These are phyloP conservation scores for Melocanna baccifera DNA, from an alignment of 176 grass and related monocot species.

Conservation along the genomic window DNA sequence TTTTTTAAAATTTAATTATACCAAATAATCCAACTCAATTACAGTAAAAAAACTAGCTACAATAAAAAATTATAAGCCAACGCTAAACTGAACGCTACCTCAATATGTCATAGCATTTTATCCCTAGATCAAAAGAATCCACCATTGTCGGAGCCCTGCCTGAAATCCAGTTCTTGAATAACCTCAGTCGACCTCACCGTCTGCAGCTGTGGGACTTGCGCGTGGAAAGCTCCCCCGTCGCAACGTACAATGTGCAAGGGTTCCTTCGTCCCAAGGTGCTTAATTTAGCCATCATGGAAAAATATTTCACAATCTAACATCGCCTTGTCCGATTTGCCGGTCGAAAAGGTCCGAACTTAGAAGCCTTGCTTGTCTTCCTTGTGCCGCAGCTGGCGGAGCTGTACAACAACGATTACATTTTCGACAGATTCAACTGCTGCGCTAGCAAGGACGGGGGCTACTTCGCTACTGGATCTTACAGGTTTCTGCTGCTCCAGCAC, in stretches of 20 bases:
- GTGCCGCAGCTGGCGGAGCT: slow-evolving; percentile 56
- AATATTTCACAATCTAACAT: neutral
- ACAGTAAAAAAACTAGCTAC: too few relatives aligned
- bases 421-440: slow-evolving; percentile 72
- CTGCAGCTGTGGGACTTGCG: slow-evolving; percentile 78
- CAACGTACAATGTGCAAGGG: slow-evolving; percentile 62
- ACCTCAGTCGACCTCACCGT: too few relatives aligned
- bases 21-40: too few relatives aligned
- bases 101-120: too few relatives aligned
- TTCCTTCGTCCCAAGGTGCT: slow-evolving; percentile 72
- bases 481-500: slow-evolving; percentile 17
- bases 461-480: slow-evolving; percentile 84
- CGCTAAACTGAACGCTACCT: too few relatives aligned
- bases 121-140: neutral
- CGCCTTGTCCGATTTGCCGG: neutral
- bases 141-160: neutral
- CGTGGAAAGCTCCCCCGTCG: slow-evolving; percentile 52
- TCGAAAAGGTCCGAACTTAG: neutral
- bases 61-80: too few relatives aligned
- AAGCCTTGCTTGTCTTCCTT: neutral
- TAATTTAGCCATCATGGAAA: neutral
- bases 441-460: slow-evolving; percentile 53
- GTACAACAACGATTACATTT: slow-evolving; percentile 71
- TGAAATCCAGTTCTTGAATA: neutral
- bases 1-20: too few relatives aligned